Evolutionary conservation across 768 basidiomycete genomes (phyloP).

Genomic region (Suillus subalutaceus): DNA sequence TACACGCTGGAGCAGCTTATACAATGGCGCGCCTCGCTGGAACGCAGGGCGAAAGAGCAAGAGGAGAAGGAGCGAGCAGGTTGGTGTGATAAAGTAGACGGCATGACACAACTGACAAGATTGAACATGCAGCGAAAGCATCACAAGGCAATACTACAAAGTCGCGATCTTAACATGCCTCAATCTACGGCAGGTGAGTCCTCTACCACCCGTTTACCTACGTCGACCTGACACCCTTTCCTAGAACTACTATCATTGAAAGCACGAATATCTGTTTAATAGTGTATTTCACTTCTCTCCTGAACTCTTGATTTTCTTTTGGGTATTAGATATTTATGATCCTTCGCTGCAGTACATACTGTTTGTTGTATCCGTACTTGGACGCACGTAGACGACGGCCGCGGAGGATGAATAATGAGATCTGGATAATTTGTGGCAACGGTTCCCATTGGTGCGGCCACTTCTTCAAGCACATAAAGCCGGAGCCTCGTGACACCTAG

Average conservation of each 20-base stretch:
- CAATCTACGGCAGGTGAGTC: not conserved
- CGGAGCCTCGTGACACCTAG: not conserved
- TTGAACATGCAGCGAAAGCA: not conserved
- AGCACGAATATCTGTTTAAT: not conserved
- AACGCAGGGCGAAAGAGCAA: constrained; percentile 5
- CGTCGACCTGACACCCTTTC: not conserved
- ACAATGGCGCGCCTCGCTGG: constrained; percentile 1
- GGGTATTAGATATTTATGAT: not conserved
- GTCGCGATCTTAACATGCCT: not conserved
- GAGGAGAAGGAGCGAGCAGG: constrained; percentile 8
- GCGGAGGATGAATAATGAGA: not conserved
- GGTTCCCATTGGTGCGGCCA: not conserved
- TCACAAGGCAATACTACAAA: not conserved
- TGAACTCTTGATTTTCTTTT: not conserved
- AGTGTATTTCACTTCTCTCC: not conserved
- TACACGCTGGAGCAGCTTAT: constrained; percentile 7
- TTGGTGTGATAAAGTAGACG: not conserved
- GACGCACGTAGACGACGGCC: not conserved
- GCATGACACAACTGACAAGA: not conserved
- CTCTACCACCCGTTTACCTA: not conserved
- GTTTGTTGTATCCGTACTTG: not conserved
- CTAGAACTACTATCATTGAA: not conserved
- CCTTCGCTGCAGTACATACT: not conserved
- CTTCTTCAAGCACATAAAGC: not conserved
- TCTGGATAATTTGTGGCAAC: not conserved